A percentile compares a stretch with the other conserved stretches of the same genome.
These are phyloP conservation scores for Paramyrothecium sp. DNA, from an alignment of 2,329 filamentous ascomycete species.

Conservation along the genomic window DNA sequence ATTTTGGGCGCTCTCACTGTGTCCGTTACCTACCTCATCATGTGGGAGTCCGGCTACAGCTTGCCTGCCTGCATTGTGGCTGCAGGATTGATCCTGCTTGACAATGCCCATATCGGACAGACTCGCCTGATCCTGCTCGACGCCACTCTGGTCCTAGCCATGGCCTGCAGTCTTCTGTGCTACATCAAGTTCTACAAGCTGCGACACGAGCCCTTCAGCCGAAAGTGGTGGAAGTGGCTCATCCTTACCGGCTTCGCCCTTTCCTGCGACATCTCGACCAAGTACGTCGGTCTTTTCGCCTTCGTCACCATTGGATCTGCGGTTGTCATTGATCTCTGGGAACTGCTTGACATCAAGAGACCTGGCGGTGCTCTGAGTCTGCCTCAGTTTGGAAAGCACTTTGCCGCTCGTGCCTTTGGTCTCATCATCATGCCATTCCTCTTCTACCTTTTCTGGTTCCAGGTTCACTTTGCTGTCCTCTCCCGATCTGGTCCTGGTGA, in stretches of 20 bases:
- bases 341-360: constrained; percentile 85
- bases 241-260: constrained; percentile 90
- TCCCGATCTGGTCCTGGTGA: constrained; percentile 88
- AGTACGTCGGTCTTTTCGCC: constrained; percentile 95
- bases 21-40: constrained; percentile 91
- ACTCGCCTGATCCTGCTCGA: constrained; percentile 93
- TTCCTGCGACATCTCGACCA: constrained; percentile 97
- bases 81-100: constrained; percentile 82
- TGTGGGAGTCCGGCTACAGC: constrained; percentile 99
- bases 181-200: constrained; percentile 99
- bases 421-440: constrained; percentile 91
- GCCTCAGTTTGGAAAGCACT: constrained; percentile 82
- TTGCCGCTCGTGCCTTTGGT: constrained; percentile 80
- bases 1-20: constrained; percentile 90
- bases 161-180: constrained; percentile 89
- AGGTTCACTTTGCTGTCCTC: constrained; percentile 94
- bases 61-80: constrained; percentile 88
- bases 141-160: constrained; percentile 89
- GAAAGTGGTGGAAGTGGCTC: constrained; percentile 99
- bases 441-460: constrained; percentile 99
- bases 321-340: constrained; percentile 93
- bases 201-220: constrained; percentile 81
- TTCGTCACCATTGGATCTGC: constrained; percentile 96
- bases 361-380: constrained; percentile 78
- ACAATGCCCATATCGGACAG: constrained; percentile 97